Evolutionary conservation across 2,329 filamentous ascomycete species (phyloP).

Genomic region (Fusarium dlaminii): DNA sequence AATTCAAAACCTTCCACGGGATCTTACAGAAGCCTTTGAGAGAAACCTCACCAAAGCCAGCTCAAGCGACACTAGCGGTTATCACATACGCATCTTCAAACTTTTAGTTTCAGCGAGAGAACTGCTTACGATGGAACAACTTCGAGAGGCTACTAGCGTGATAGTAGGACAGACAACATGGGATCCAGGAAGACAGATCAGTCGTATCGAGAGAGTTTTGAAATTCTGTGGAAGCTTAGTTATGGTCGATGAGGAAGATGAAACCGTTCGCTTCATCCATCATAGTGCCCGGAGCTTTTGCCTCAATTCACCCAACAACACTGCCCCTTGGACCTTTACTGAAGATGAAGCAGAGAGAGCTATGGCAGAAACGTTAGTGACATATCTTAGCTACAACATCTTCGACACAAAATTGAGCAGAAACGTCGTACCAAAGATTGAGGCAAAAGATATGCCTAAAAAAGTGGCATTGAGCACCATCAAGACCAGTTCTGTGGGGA

Average conservation of each 20-base stretch:
- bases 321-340: not conserved
- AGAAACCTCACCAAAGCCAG: slow-evolving; percentile 43
- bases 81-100: slow-evolving; percentile 44
- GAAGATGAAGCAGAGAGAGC: not conserved
- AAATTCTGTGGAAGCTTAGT: slow-evolving; percentile 48
- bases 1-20: slow-evolving; percentile 43
- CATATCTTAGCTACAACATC: slow-evolving; percentile 3
- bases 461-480: not conserved
- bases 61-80: not conserved
- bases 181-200: slow-evolving; percentile 30
- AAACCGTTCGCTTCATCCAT: slow-evolving; percentile 45
- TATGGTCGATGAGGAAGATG: slow-evolving; percentile 45
- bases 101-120: slow-evolving; percentile 44
- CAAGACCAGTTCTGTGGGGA: accelerated
- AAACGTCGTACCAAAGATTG: not conserved
- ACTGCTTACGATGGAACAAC: slow-evolving; percentile 46
- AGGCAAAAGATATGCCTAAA: not conserved
- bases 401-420: not conserved
- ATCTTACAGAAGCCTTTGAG: slow-evolving; percentile 45
- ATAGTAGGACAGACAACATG: slow-evolving; percentile 43
- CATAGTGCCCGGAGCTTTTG: slow-evolving; percentile 49
- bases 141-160: slow-evolving; percentile 53
- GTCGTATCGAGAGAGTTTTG: slow-evolving; percentile 40
- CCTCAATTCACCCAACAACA: slow-evolving; percentile 32
- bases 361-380: slow-evolving; percentile 1